Percentiles rank a stretch among this genome's conserved stretches.
These are phyloP conservation scores for Neurospora sp. DNA, from an alignment of 495 filamentous ascomycete genomes.

Conservation along the genomic window DNA sequence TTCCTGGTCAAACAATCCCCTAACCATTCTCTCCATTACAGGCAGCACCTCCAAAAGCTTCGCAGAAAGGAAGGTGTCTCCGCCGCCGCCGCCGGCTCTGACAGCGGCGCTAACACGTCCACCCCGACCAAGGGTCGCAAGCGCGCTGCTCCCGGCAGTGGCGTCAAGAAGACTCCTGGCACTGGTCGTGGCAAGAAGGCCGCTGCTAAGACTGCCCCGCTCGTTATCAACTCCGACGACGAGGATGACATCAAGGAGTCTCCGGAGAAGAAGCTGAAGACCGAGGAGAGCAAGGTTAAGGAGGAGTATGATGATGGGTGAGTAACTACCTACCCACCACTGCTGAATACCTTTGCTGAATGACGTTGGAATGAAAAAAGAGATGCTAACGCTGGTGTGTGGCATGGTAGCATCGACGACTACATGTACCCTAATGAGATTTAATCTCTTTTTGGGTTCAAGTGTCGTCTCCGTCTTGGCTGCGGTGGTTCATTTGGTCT, in stretches of 20 bases:
- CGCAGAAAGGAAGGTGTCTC: constrained; percentile 21
- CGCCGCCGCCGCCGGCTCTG: not conserved
- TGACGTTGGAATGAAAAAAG: no score
- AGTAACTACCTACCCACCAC: not conserved
- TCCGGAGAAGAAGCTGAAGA: constrained; percentile 5
- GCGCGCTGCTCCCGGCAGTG: not conserved
- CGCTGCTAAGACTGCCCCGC: not conserved
- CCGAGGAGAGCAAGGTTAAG: constrained; percentile 4
- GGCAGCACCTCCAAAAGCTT: constrained; percentile 32
- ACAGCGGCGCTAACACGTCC: not conserved
- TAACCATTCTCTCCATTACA: constrained; percentile 13
- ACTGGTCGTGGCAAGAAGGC: constrained; percentile 2
- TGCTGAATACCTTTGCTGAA: no score
- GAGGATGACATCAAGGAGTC: constrained; percentile 1
- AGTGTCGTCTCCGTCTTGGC: not conserved
- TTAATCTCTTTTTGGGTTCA: not conserved
- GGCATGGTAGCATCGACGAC: not conserved
- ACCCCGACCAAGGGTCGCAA: constrained; percentile 11
- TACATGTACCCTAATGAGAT: not conserved
- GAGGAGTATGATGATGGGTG: constrained; percentile 5
- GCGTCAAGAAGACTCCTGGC: constrained; percentile 2
- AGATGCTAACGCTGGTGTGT: no score
- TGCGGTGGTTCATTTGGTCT: not conserved
- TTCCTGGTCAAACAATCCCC: not conserved
- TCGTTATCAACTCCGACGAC: not conserved